Evolutionary conservation across 495 filamentous ascomycete genomes (phyloP).

Genomic region (Lepraria neglecta): DNA sequence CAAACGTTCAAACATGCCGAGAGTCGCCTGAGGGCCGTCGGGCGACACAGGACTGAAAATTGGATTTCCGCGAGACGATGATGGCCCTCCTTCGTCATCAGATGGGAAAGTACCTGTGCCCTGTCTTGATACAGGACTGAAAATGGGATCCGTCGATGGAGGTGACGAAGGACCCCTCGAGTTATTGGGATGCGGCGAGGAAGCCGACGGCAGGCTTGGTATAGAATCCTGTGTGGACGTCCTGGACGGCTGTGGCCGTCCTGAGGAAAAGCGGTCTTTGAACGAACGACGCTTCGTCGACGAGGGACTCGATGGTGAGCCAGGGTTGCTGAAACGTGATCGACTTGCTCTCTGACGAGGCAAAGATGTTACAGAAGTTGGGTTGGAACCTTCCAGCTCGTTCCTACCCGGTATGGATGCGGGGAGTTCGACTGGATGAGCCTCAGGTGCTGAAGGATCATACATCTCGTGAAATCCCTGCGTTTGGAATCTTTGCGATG

Average conservation of each 20-base stretch:
- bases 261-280: constrained; percentile 1
- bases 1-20: not conserved
- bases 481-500: not conserved
- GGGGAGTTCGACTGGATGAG: constrained; percentile 19
- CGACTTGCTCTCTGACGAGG: not conserved
- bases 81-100: constrained; percentile 2
- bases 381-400: constrained; percentile 11
- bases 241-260: not conserved
- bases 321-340: not conserved
- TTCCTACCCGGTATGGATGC: not conserved
- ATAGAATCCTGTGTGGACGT: not conserved
- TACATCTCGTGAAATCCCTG: constrained; percentile 22
- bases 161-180: not conserved
- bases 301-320: constrained; percentile 12
- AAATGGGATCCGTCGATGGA: constrained; percentile 1
- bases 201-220: constrained; percentile 10
- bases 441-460: constrained; percentile 19
- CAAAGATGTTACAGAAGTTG: constrained; percentile 3
- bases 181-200: constrained; percentile 10
- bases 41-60: constrained; percentile 3
- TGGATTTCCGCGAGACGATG: not conserved
- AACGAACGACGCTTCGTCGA: constrained; percentile 3
- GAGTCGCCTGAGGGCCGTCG: constrained; percentile 1
- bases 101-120: constrained; percentile 4
- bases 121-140: constrained; percentile 13